A percentile compares a stretch with the other conserved stretches of the same genome.
These are phyloP conservation scores for Laburnicola sp. DNA, from an alignment of 2,329 filamentous ascomycete genomes.

Conservation along the genomic window DNA sequence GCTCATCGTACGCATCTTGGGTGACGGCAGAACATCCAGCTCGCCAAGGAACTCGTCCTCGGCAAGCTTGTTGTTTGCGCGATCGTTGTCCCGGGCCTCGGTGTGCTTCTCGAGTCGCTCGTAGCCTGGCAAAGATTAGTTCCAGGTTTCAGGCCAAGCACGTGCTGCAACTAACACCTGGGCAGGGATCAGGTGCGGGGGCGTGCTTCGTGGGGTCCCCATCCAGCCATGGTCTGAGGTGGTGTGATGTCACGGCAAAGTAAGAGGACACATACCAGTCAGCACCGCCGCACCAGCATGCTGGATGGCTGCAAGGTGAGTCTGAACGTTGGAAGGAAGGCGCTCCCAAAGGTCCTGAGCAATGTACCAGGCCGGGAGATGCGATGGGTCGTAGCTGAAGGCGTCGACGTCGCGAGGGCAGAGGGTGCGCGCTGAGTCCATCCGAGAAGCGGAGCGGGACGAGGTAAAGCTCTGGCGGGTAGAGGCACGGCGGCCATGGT, in stretches of 20 bases:
- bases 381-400: conserved; percentile 43
- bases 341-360: conserved; percentile 42
- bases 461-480: conserved; percentile 33
- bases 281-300: conserved; percentile 51
- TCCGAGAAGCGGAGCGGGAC: conserved; percentile 21
- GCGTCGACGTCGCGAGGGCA: conserved; percentile 43
- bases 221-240: conserved; percentile 9
- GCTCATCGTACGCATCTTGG: conserved; percentile 32
- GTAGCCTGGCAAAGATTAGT: conserved; percentile 25
- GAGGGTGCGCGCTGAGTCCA: conserved; percentile 36
- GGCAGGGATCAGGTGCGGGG: not conserved
- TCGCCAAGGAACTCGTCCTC: conserved; percentile 30
- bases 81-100: conserved; percentile 16
- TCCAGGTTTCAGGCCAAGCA: conserved; percentile 10
- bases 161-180: not conserved
- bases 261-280: conserved; percentile 41
- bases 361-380: conserved; percentile 46
- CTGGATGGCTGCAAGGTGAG: conserved; percentile 43
- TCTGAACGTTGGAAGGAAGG: conserved; percentile 43
- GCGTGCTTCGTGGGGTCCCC: conserved; percentile 6
- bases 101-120: conserved; percentile 37
- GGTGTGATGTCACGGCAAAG: conserved; percentile 14
- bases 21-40: conserved; percentile 29
- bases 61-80: conserved; percentile 20
- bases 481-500: conserved; percentile 31